A percentile compares a stretch with the other conserved stretches of the same genome.
Conservation (phyloP, 768 basidiomycete genomes). For the Mycena haematopus region DNA sequence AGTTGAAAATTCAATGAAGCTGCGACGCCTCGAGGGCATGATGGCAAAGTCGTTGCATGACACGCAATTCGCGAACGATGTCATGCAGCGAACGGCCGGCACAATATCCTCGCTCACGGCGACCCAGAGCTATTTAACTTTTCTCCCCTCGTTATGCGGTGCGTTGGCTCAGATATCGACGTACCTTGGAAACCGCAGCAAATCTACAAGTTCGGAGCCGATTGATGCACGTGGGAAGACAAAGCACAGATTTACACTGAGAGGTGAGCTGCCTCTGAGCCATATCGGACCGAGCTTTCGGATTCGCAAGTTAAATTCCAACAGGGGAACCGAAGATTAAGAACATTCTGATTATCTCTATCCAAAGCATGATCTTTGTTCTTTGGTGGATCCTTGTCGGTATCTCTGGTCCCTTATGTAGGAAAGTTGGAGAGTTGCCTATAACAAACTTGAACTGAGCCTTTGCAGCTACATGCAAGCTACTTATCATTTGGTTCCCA, state of each 20-base stretch:
- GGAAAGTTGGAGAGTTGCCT: background rate
- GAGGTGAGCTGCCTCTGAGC: background rate
- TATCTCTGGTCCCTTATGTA: background rate
- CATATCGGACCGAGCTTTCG: background rate
- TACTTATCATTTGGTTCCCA: too few species aligned
- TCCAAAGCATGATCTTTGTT: background rate
- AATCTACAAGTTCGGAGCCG: background rate
- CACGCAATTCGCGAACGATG: conserved; percentile 1
- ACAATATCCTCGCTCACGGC: background rate
- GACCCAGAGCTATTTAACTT: too few species aligned
- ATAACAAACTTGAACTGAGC: too few species aligned
- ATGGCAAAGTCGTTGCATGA: conserved; percentile 12
- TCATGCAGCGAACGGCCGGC: background rate
- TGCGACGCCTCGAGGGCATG: conserved; percentile 20
- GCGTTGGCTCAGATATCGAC: background rate
- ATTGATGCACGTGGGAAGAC: background rate
- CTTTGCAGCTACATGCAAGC: too few species aligned
- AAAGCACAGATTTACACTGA: background rate
- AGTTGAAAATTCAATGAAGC: conserved; percentile 16
- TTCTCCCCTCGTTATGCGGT: background rate
- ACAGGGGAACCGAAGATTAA: background rate
- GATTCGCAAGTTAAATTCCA: background rate
- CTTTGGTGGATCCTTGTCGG: background rate
- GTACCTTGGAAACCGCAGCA: background rate
- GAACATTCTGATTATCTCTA: background rate